phyloP scores from a whole-genome alignment of 345 rosid genomes.

The Rubroshorea leprosula region DNA sequence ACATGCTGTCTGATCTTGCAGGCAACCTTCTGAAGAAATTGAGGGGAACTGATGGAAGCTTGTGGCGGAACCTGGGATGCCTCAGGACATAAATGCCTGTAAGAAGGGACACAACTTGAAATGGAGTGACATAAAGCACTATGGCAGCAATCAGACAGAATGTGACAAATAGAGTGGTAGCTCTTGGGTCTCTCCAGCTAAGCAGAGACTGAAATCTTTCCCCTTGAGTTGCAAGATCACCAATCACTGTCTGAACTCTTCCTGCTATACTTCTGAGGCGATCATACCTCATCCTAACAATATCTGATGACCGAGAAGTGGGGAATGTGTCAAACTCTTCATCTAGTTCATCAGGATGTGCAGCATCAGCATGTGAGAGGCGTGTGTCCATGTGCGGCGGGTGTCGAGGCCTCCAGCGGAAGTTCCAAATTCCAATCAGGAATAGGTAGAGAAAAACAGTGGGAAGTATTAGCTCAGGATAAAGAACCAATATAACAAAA shows the following conservation, averaged over 20 bases:
- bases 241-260: constrained; percentile 88
- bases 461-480: constrained; percentile 88
- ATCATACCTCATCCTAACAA: constrained; percentile 83
- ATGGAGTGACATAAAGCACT: constrained; percentile 80
- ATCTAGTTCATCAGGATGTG: constrained; percentile 85
- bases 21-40: constrained; percentile 96
- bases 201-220: constrained; percentile 78
- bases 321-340: constrained; percentile 97
- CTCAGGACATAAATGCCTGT: constrained; percentile 63
- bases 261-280: constrained; percentile 88
- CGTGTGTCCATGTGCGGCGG: constrained; percentile 98
- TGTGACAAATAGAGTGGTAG: constrained; percentile 72
- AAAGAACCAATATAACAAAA: constrained; percentile 68
- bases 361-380: constrained; percentile 80
- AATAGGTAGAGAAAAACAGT: constrained; percentile 85
- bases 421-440: constrained; percentile 90
- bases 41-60: constrained; percentile 75
- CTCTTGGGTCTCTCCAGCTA: constrained; percentile 98
- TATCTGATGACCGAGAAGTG: constrained; percentile 58
- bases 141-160: constrained; percentile 83
- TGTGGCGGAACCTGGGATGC: constrained; percentile 91
- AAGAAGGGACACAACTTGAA: constrained; percentile 76
- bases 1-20: constrained; percentile 89
- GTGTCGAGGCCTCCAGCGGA: constrained; percentile 81
- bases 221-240: constrained; percentile 93